These are phyloP conservation scores for Eucalyptus erythrocorys DNA, from an alignment of 345 rosid genomes.

Conservation along the genomic window DNA sequence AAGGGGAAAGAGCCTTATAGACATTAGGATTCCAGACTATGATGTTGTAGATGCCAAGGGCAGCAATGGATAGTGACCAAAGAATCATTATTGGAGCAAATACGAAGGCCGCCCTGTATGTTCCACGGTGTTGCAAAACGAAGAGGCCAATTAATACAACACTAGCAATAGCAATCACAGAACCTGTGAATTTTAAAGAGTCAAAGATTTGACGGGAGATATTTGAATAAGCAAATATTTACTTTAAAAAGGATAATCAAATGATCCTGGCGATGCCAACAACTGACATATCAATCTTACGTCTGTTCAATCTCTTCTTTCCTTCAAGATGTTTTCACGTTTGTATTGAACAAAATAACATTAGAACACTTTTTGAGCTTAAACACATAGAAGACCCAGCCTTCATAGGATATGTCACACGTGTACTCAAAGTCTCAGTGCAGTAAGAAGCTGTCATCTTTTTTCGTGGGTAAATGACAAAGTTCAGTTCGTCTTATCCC, in stretches of 20 bases:
- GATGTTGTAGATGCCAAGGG: constrained; percentile 62
- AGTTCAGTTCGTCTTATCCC: neutral
- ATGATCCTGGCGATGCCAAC: neutral
- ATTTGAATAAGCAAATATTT: neutral
- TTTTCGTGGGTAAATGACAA: neutral
- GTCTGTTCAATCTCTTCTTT: neutral
- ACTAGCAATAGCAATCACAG: constrained; percentile 56
- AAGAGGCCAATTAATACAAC: constrained; percentile 71
- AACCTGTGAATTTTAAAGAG: constrained; percentile 31
- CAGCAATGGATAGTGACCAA: constrained; percentile 65
- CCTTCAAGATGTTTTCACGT: neutral
- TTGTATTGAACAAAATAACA: neutral
- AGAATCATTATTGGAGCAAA: constrained; percentile 73
- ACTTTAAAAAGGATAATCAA: neutral
- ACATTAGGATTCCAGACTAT: constrained; percentile 75
- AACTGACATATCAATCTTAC: neutral
- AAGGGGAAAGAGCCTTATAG: constrained; percentile 73
- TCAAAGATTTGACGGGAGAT: neutral
- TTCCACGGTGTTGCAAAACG: constrained; percentile 84
- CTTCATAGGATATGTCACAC: neutral
- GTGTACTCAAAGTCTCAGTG: neutral
- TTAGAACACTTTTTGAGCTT: neutral
- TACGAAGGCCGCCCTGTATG: constrained; percentile 52
- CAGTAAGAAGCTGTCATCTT: neutral
- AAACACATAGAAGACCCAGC: neutral